Evolutionary conservation across 2,329 filamentous ascomycete species (phyloP), one percentile per base, ranked within the genome.

Genomic region (Clonostachys chloroleuca): DNA sequence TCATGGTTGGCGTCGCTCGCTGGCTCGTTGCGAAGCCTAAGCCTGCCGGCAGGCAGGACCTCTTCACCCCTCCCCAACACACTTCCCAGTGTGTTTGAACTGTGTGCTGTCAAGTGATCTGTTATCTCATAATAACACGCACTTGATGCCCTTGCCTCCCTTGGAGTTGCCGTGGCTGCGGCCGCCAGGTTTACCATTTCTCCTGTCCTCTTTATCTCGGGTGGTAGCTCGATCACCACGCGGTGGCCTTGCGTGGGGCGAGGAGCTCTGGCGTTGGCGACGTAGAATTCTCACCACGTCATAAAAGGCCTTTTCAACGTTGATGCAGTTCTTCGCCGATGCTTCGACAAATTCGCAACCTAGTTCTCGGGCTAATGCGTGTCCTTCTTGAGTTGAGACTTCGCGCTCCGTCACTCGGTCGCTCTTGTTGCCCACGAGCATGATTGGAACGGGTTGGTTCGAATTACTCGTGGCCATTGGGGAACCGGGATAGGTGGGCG

Each of bases 341-440:
- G 92, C 92, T 68, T 97, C 92, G 57, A 96, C 91, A 59, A 97
- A 97, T 58, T 96, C 92, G 70, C 94, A 97, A 52, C 90, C 90
- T 37, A 99, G 75, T 60, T 96, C 90, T 59, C 92, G 87, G 47
- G 94, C 92, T 37, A 97, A 74, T 45, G 92, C 91, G 56, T 90
- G 88, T 14, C 94, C 94, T 71, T 99, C 94, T 67, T 97, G 94
- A 44, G 92, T 95, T 3, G 92, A 96, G 5, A 97, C 94, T 62
- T 96, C 92, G 55, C 94, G 84, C 71, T 97, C 94, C 30, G 92
- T 95, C 42, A 95, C 90, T 59, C 94, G 82, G 70, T 99, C 94
- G 71, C 90, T 95, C 75, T 99, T 99, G 77, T 99, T 97, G 56
- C 94, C 94, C 35, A 99, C 94, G 33, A 99, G 80, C 94, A 99